Conservation (phyloP, 805 yeast genomes). For the Candida tallmaniae region DNA sequence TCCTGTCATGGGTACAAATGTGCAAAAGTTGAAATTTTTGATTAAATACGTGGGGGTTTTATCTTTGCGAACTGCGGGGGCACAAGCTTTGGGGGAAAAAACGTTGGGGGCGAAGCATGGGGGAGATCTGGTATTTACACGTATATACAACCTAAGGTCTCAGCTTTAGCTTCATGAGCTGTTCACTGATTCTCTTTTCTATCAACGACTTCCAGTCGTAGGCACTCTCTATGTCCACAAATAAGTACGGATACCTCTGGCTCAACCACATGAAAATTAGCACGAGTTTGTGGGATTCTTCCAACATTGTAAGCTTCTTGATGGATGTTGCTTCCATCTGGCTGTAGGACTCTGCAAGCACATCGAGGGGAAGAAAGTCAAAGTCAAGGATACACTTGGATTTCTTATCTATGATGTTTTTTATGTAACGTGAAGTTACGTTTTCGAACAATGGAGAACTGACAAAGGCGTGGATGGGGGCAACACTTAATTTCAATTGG, state of each 20-base stretch:
- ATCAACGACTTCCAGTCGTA: slow-evolving; percentile 61
- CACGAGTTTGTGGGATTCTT: slow-evolving; percentile 62
- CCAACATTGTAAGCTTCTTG: slow-evolving; percentile 32
- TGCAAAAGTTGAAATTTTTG: too few species aligned
- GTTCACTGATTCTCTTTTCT: slow-evolving; percentile 56
- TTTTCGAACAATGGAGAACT: slow-evolving; percentile 34
- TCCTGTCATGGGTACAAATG: neutral
- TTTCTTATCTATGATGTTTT: slow-evolving; percentile 50
- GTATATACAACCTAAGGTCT: too few species aligned
- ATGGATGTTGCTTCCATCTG: neutral
- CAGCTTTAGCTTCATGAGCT: slow-evolving; percentile 34
- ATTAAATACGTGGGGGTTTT: neutral
- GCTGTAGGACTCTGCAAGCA: slow-evolving; percentile 15
- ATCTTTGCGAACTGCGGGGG: neutral
- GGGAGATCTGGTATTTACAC: too few species aligned
- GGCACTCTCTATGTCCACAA: slow-evolving; percentile 75
- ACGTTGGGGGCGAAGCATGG: too few species aligned
- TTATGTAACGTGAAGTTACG: slow-evolving; percentile 43
- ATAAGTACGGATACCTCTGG: slow-evolving; percentile 78
- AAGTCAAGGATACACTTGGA: slow-evolving; percentile 57
- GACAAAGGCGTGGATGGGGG: slow-evolving; percentile 49
- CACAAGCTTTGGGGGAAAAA: neutral
- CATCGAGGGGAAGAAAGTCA: slow-evolving; percentile 23
- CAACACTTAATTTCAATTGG: slow-evolving; percentile 52
- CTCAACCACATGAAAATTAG: slow-evolving; percentile 79